phyloP scores from a whole-genome alignment of 768 basidiomycete species.

The Gloeopeniophorella convolvens region DNA sequence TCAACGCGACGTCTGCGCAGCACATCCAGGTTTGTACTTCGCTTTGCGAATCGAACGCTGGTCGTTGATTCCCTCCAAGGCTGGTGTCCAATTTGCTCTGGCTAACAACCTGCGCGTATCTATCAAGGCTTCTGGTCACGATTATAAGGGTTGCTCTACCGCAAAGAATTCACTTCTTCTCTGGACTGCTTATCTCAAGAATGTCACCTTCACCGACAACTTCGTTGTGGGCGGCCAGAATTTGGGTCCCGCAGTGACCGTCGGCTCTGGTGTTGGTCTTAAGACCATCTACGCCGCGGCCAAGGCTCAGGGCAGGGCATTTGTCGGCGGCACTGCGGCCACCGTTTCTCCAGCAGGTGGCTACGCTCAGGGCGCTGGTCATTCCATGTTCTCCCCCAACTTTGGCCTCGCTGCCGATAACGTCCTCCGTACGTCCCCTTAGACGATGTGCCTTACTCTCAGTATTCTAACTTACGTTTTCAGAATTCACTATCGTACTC shows the following conservation, averaged over 20 bases:
- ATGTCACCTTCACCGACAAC: constrained; percentile 27
- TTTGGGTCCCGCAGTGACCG: constrained; percentile 25
- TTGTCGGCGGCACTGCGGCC: constrained; percentile 23
- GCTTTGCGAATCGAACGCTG: not conserved
- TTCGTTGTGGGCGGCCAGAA: constrained; percentile 20
- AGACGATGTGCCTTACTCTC: too few species aligned
- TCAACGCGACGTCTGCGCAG: constrained; percentile 13
- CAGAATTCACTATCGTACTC: constrained; percentile 11
- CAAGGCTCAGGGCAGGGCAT: constrained; percentile 20
- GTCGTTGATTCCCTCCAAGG: constrained; percentile 16
- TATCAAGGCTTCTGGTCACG: constrained; percentile 34
- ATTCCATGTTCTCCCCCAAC: constrained; percentile 22
- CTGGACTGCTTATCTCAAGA: constrained; percentile 35
- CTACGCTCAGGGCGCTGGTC: constrained; percentile 24
- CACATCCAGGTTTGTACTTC: constrained; percentile 13
- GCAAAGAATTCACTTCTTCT: constrained; percentile 35
- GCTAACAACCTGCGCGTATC: constrained; percentile 28
- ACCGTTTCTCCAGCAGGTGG: constrained; percentile 23
- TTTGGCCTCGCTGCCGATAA: constrained; percentile 25
- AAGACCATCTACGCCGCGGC: constrained; percentile 16
- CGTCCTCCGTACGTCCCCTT: constrained; percentile 19
- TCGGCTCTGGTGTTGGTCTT: constrained; percentile 22
- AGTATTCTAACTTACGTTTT: not conserved
- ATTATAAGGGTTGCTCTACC: constrained; percentile 40
- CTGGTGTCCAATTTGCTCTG: constrained; percentile 27